These are phyloP conservation scores for Kokia cookei DNA, from an alignment of 441 rosid species.

Conservation along the genomic window DNA sequence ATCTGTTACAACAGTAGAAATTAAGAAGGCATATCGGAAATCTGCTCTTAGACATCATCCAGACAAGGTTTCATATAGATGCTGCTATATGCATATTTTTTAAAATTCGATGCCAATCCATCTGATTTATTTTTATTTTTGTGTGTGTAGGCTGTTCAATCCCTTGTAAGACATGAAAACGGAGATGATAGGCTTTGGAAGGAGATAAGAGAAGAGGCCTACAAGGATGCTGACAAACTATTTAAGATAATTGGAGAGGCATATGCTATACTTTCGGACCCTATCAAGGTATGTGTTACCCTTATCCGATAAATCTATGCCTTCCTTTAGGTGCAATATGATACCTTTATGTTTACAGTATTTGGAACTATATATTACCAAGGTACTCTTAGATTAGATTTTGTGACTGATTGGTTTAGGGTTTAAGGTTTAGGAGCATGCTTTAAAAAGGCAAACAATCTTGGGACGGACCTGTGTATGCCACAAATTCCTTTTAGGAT, in stretches of 20 bases:
- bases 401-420: not conserved
- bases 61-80: slow-evolving; percentile 63
- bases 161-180: slow-evolving; percentile 65
- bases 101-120: not conserved
- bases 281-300: slow-evolving; percentile 47
- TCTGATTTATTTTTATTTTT: not conserved
- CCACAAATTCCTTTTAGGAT: not conserved
- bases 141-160: slow-evolving; percentile 71
- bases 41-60: slow-evolving; percentile 97
- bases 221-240: slow-evolving; percentile 78
- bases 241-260: slow-evolving; percentile 97
- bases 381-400: not conserved
- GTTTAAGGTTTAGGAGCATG: not conserved
- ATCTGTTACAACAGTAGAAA: slow-evolving; percentile 70
- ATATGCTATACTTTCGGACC: slow-evolving; percentile 90
- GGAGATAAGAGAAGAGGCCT: slow-evolving; percentile 86
- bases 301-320: not conserved
- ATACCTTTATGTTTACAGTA: not conserved
- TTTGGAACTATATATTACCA: not conserved
- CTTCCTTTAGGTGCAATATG: not conserved
- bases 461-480: not conserved
- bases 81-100: not conserved
- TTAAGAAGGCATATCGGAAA: slow-evolving; percentile 88
- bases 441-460: not conserved
- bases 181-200: slow-evolving; percentile 81